Base-by-base conservation (phyloP, 495 filamentous ascomycete genomes). In the Annulohypoxylon bovei region DNA sequence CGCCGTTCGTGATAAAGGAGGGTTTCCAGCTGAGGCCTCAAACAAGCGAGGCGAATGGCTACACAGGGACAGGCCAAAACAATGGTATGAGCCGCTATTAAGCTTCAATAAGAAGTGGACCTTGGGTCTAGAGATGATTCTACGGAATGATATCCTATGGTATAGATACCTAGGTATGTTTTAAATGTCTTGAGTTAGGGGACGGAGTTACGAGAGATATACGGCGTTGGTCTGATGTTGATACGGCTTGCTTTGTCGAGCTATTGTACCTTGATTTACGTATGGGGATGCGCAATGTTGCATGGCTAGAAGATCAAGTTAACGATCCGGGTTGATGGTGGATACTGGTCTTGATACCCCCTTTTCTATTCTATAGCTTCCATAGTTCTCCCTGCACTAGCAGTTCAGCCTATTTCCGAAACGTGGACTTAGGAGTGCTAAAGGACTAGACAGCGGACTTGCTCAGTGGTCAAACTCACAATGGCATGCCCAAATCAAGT, bases 1-100 rank as follows among this genome's bases (percentile, higher is more conserved):
- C 62, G 6, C 82, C 82, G 0, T 85, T 85, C 52, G 32, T 30
- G 22, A 12, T 22, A 6, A 18, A 46, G 6, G 37, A 59, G 6
- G 33, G 20, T 32, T 62, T 52, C 50, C 0, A 1, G 1, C 57
- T 49, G 25, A 6, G 0, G 16, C 1, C 28, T 37, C 20, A 9
- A 9, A 4, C 7, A 47, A 9, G 20, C 4, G 16, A 4, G 16
- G 12, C 20, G 3, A 18, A 18, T 12, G 6, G 8, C 39, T 2
- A 20, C 18, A 7, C n/a, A 6, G 20, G 6, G 5, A 42, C 39
- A 18, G 9, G 11, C 44, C 0, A 3, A 47, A 25, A 25, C 7
- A 47, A 25, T 47, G 39, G 6, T 42, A 42, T 14, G 39, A 42
- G n/a, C 6, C 32, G 11, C 7, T 5, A 1, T 35, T 8, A 35